Conservation (phyloP, 2,329 filamentous ascomycete species). For the Colletotrichum tofieldiae region DNA sequence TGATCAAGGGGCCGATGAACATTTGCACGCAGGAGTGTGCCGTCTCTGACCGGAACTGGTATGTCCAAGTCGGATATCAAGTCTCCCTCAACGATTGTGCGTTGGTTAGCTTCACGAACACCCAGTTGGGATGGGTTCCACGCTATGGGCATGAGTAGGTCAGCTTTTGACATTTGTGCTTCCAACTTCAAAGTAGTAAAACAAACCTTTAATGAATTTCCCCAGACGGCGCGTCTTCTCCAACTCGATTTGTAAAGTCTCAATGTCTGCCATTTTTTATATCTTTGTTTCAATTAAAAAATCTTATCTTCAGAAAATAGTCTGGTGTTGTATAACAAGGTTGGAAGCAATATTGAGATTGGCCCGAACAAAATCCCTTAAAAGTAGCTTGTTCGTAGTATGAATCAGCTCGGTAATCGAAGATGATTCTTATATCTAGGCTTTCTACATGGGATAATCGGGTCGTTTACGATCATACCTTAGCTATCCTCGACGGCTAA, state of each 20-base stretch:
- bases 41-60: neutral
- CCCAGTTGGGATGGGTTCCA: neutral
- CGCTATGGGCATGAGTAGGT: neutral
- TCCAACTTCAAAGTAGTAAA: neutral
- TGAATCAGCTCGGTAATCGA: no score
- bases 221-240: conserved; percentile 3
- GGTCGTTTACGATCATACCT: neutral
- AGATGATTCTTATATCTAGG: neutral
- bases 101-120: neutral
- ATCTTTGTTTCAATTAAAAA: neutral
- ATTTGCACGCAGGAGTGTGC: neutral
- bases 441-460: neutral
- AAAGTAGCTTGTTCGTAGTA: neutral
- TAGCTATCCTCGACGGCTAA: neutral
- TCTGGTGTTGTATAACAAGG: neutral
- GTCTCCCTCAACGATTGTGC: neutral
- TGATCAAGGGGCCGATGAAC: neutral
- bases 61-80: neutral
- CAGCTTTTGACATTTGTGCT: neutral
- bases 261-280: neutral
- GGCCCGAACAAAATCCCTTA: neutral
- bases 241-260: neutral
- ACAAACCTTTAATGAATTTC: conserved; percentile 3
- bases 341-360: neutral
- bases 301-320: neutral